Conservation (phyloP, 352 stramenopile species). For the Elongisporangium prolatum region DNA sequence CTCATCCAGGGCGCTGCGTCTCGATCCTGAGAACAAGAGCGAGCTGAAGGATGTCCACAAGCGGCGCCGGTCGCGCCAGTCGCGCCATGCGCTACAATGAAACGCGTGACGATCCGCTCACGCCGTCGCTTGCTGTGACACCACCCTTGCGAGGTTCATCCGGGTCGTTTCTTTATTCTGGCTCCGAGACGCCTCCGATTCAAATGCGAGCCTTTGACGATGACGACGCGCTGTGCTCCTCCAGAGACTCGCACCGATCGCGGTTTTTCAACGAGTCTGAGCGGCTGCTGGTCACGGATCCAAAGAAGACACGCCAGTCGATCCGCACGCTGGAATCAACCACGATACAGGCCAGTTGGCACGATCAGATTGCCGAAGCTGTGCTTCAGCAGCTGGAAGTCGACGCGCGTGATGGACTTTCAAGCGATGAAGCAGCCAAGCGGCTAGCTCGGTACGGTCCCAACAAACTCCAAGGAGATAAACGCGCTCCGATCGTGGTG, state of each 20-base stretch:
- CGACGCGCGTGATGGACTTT: conserved; percentile 11
- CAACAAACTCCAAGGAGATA: conserved; percentile 21
- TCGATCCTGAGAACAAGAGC: no score
- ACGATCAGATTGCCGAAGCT: conserved; percentile 19
- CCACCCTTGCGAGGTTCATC: background rate
- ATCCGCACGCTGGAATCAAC: conserved; percentile 28
- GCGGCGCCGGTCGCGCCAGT: conserved; percentile 1
- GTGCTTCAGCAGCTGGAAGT: conserved; percentile 27
- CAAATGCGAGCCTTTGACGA: conserved; percentile 8
- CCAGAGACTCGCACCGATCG: conserved; percentile 11
- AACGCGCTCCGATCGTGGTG: conserved; percentile 15
- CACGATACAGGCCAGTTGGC: conserved; percentile 20
- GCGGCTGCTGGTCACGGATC: conserved; percentile 24
- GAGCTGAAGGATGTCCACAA: conserved; percentile 3
- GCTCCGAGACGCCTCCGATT: conserved; percentile 14
- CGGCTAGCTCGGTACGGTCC: conserved; percentile 14
- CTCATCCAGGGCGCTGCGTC: background rate
- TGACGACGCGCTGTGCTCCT: background rate
- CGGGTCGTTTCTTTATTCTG: conserved; percentile 15
- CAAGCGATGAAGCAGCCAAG: conserved; percentile 10
- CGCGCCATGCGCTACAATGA: conserved; percentile 2
- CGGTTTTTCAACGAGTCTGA: conserved; percentile 34
- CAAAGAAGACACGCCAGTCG: conserved; percentile 30
- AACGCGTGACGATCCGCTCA: background rate
- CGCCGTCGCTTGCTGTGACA: conserved; percentile 8